Percentiles rank a stretch among this genome's conserved stretches.
Conservation (phyloP, 106 monocot genomes). For the Acanthochlamys bracteata region DNA sequence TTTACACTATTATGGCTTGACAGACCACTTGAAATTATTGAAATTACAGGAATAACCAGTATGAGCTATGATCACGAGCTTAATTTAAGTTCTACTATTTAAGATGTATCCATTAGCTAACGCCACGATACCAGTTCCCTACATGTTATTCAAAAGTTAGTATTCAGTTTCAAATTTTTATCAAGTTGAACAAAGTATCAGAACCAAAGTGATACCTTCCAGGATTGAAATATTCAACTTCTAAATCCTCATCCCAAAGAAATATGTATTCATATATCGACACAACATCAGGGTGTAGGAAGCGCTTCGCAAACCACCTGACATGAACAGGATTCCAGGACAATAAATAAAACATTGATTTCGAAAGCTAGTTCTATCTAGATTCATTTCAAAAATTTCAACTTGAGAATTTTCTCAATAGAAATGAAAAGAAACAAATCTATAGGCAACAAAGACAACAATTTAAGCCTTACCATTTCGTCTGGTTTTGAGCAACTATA, state of each 20-base stretch:
- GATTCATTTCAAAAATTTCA: too few species aligned
- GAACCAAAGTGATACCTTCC: conserved; percentile 36
- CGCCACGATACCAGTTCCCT: too few species aligned
- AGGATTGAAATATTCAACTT: conserved; percentile 62
- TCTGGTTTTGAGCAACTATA: conserved; percentile 61
- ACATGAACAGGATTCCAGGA: not conserved
- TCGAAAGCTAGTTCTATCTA: not conserved
- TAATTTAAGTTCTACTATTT: too few species aligned
- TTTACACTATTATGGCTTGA: too few species aligned
- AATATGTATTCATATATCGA: conserved; percentile 71
- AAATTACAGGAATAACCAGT: too few species aligned
- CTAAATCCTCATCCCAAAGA: conserved; percentile 80
- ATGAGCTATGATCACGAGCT: too few species aligned
- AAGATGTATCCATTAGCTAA: too few species aligned
- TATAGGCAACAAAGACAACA: not conserved
- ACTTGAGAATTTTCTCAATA: not conserved
- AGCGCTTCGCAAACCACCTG: conserved; percentile 91
- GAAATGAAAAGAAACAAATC: not conserved
- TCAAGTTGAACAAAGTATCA: too few species aligned
- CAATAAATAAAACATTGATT: conserved; percentile 6
- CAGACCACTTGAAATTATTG: too few species aligned
- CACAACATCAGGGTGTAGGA: conserved; percentile 70
- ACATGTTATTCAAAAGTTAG: too few species aligned
- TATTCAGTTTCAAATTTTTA: too few species aligned
- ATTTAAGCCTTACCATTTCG: conserved; percentile 47